Base-by-base conservation (phyloP, 129 eudicot genomes). In the Flaveria linearis region DNA sequence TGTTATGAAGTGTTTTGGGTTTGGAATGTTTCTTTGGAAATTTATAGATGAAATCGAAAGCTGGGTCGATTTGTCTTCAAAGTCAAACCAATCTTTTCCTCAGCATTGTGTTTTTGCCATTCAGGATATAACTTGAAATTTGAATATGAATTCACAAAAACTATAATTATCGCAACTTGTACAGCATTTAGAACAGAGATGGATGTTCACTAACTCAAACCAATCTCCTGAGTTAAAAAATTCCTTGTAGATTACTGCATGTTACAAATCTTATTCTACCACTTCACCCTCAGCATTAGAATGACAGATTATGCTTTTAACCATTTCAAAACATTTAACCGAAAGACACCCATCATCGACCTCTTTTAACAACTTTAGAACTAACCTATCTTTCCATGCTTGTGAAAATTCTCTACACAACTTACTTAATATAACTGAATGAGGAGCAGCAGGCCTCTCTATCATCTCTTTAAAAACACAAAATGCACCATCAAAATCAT, bases 401-500 rank as follows among this genome's bases (percentile, higher is more conserved):
- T 28, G 73, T 50, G 83, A 47, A 76, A 93, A 87, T 51, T 84
- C 92, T 33, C 78, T 51, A 73, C 81, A 90, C 55, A 93, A 73
- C 63, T 79, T 80, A 84, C 76, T 78, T 23, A 88, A 76, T n/a
- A 82, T 58, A 43, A 41, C 82, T 9, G 86, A 82, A 82, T 84
- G 84, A 71, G 96, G 96, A 74, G 68, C 74, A 73, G 76, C 36
- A 77, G 82, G 84, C 82, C 88, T 88, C 71, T 77, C 83, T 39
- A 88, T 63, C 89, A 88, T 90, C 73, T 88, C 96, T 63, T 74
- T 83, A 69, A 86, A 72, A 15, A 86, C 73, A 58, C 70, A 49
- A 58, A 85, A 78, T 22, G 88, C 96, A 51, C 89, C 95, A 68
- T 85, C 93, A 76, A 71, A 93, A 85, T 93, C 98, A 72, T 76